Conservation (phyloP, 805 yeast genomes). For the Ogataea ganodermae region DNA sequence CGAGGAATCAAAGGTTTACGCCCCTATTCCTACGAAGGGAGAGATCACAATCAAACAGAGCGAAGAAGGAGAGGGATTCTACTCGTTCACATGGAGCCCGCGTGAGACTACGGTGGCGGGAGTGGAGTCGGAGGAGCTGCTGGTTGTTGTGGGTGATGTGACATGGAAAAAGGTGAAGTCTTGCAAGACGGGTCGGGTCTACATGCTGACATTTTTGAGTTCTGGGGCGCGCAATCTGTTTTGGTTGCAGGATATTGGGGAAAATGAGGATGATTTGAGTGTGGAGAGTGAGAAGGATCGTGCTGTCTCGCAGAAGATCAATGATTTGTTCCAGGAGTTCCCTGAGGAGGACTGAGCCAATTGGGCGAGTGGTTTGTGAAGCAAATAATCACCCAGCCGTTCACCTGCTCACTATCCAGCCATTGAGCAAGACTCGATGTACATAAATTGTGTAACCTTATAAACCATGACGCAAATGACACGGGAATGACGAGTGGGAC, state of each 20-base stretch:
- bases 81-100: constrained; percentile 73
- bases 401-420: too few species aligned
- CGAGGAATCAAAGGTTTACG: constrained; percentile 60
- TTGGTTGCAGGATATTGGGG: constrained; percentile 78
- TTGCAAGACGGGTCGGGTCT: constrained; percentile 77
- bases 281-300: constrained; percentile 62
- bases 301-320: constrained; percentile 48
- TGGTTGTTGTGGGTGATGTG: constrained; percentile 85
- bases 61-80: constrained; percentile 71
- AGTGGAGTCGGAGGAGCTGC: constrained; percentile 57
- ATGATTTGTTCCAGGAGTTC: constrained; percentile 47
- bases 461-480: too few species aligned
- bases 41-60: constrained; percentile 58
- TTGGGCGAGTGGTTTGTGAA: not conserved
- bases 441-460: too few species aligned
- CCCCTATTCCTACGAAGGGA: constrained; percentile 75
- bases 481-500: too few species aligned
- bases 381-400: too few species aligned
- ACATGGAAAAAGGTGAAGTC: constrained; percentile 69
- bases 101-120: constrained; percentile 47
- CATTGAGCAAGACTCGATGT: too few species aligned
- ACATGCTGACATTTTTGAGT: constrained; percentile 37
- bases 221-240: constrained; percentile 48
- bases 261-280: constrained; percentile 59
- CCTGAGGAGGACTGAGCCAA: constrained; percentile 12